Evolutionary conservation across 768 basidiomycete species (phyloP).

Genomic region (Nidularia sp.): DNA sequence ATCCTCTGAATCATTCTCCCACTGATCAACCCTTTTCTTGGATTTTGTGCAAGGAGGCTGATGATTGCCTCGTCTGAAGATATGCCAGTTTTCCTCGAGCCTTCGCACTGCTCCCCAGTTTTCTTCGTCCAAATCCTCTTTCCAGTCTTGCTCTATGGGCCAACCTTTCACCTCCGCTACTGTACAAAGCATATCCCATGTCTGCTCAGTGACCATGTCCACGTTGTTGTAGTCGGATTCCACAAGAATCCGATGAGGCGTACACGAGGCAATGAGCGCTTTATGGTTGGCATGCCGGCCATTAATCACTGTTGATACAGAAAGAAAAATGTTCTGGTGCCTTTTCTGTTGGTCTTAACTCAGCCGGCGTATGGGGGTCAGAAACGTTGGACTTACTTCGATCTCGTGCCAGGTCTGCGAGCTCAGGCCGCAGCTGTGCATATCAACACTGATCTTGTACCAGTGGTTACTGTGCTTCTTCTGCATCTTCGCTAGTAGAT

Average conservation of each 20-base stretch:
- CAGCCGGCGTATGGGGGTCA: not conserved
- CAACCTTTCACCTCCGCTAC: slow-evolving; percentile 78
- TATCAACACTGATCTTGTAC: slow-evolving; percentile 70
- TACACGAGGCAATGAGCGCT: slow-evolving; percentile 60
- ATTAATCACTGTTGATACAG: slow-evolving; percentile 85
- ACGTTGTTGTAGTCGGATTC: slow-evolving; percentile 85
- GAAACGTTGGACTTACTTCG: slow-evolving; percentile 46
- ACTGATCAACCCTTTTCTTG: too few species aligned
- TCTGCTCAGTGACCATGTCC: slow-evolving; percentile 48
- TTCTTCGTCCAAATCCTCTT: slow-evolving; percentile 24
- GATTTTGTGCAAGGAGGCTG: too few species aligned
- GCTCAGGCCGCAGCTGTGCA: slow-evolving; percentile 89
- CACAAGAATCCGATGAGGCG: slow-evolving; percentile 66
- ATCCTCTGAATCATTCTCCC: too few species aligned
- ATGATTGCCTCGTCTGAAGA: slow-evolving; percentile 52
- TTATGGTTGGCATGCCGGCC: slow-evolving; percentile 60
- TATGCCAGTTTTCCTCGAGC: slow-evolving; percentile 69
- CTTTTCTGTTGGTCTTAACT: slow-evolving; percentile 41
- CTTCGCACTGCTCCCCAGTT: slow-evolving; percentile 64
- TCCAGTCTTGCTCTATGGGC: slow-evolving; percentile 64
- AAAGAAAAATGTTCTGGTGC: slow-evolving; percentile 79
- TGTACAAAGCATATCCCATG: slow-evolving; percentile 74
- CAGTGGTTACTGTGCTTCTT: slow-evolving; percentile 55
- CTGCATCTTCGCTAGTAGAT: slow-evolving; percentile 58
- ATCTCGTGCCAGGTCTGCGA: slow-evolving; percentile 70